Evolutionary conservation across 2,329 filamentous ascomycete species (phyloP).

Genomic region (Pseudonectria foliicola): DNA sequence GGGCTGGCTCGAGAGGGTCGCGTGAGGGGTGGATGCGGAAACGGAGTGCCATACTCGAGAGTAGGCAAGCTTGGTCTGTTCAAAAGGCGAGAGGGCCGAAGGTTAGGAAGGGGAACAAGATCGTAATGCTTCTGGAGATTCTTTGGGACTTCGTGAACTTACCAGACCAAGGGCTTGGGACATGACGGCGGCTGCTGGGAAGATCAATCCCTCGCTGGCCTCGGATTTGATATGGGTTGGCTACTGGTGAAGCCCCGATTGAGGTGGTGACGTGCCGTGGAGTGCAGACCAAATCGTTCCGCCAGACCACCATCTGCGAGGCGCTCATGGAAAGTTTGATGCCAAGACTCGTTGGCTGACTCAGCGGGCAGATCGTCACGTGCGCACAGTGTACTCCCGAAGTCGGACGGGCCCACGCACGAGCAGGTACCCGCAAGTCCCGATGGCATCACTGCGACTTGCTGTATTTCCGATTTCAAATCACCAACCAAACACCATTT

Average conservation of each 20-base stretch:
- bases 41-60: constrained; percentile 88
- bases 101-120: constrained; percentile 2
- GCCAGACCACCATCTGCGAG: constrained; percentile 10
- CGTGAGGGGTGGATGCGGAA: constrained; percentile 62
- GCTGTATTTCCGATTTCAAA: constrained; percentile 32
- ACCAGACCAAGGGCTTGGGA: constrained; percentile 75
- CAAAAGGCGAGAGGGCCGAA: constrained; percentile 7
- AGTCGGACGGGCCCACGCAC: constrained; percentile 15
- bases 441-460: constrained; percentile 16
- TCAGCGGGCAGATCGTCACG: constrained; percentile 17
- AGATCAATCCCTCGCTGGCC: constrained; percentile 12
- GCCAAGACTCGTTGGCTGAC: constrained; percentile 18
- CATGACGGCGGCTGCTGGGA: constrained; percentile 43
- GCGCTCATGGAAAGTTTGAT: constrained; percentile 21
- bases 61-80: constrained; percentile 89
- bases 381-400: constrained; percentile 11
- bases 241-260: constrained; percentile 7
- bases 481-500: constrained; percentile 15
- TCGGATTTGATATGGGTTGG: constrained; percentile 7
- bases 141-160: constrained; percentile 20
- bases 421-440: constrained; percentile 10
- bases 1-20: constrained; percentile 50
- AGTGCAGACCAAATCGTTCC: constrained; percentile 14
- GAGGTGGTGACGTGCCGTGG: constrained; percentile 9
- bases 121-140: constrained; percentile 2